Percentiles rank a stretch among this genome's conserved stretches.
Conservation (phyloP, 2,329 filamentous ascomycete species). For the Pseudogymnoascus pannorum region DNA sequence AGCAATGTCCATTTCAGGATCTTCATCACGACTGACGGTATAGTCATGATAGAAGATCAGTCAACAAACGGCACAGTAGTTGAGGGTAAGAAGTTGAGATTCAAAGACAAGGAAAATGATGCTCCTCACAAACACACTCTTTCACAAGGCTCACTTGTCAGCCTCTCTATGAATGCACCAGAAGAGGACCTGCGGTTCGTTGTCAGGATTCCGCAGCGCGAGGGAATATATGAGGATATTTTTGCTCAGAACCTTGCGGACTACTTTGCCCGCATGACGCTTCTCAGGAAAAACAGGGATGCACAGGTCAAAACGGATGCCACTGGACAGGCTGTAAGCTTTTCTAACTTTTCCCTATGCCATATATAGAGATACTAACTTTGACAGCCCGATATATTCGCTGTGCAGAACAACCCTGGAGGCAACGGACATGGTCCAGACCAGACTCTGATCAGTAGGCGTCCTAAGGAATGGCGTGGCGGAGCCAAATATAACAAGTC, state of each 20-base stretch:
- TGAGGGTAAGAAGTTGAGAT: conserved; percentile 60
- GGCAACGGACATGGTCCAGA: not conserved
- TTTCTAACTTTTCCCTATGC: not conserved
- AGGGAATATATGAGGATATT: conserved; percentile 54
- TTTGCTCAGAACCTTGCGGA: conserved; percentile 63
- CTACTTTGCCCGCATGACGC: conserved; percentile 46
- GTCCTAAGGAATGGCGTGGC: conserved; percentile 69
- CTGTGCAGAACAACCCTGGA: not conserved
- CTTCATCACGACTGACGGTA: conserved; percentile 70
- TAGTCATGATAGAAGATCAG: conserved; percentile 85
- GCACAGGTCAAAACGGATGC: not conserved
- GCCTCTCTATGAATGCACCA: conserved; percentile 24
- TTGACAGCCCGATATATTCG: conserved; percentile 7
- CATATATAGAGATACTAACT: not conserved
- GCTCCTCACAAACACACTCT: conserved; percentile 29
- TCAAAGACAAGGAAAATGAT: conserved; percentile 40
- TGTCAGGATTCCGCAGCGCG: conserved; percentile 73
- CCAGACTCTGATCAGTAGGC: conserved; percentile 16
- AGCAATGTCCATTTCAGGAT: conserved; percentile 97
- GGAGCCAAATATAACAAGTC: conserved; percentile 78
- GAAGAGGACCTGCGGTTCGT: conserved; percentile 69
- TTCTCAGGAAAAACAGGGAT: not conserved
- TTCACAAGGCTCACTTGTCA: conserved; percentile 26
- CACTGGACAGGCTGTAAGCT: conserved; percentile 8
- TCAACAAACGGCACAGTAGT: conserved; percentile 96